These are phyloP conservation scores for Acer negundo DNA, from an alignment of 345 rosid genomes.

Conservation along the genomic window DNA sequence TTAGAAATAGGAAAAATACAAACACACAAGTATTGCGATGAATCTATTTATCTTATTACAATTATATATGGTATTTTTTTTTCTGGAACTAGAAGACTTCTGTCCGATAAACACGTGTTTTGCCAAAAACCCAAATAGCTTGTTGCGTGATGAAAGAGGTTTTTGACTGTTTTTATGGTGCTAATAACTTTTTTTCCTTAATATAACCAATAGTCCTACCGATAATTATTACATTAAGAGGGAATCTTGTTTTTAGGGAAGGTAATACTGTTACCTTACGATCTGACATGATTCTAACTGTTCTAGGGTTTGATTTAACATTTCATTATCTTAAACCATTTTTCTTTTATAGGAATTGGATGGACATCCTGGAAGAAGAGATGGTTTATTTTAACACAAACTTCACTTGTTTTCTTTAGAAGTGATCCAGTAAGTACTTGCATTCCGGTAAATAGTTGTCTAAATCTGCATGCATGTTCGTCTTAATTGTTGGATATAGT, in stretches of 20 bases:
- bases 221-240: not conserved
- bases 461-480: conserved; percentile 2
- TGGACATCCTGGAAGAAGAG: conserved; percentile 88
- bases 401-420: conserved; percentile 77
- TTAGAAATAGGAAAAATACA: not conserved
- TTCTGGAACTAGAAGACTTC: not conserved
- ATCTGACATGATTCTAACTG: not conserved
- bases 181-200: not conserved
- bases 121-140: not conserved
- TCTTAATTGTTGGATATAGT: not conserved
- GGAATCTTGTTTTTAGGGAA: not conserved
- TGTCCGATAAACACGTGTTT: not conserved
- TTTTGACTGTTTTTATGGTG: not conserved
- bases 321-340: not conserved
- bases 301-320: not conserved
- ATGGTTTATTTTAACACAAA: conserved; percentile 72
- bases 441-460: conserved; percentile 13
- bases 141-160: conserved; percentile 1
- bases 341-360: conserved; percentile 55
- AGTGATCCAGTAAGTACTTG: conserved; percentile 65
- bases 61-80: not conserved
- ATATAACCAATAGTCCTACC: not conserved
- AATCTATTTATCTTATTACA: not conserved
- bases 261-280: not conserved
- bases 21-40: not conserved